Base-by-base conservation (phyloP, 176 grass and related monocot species). In the Olyra latifolia region DNA sequence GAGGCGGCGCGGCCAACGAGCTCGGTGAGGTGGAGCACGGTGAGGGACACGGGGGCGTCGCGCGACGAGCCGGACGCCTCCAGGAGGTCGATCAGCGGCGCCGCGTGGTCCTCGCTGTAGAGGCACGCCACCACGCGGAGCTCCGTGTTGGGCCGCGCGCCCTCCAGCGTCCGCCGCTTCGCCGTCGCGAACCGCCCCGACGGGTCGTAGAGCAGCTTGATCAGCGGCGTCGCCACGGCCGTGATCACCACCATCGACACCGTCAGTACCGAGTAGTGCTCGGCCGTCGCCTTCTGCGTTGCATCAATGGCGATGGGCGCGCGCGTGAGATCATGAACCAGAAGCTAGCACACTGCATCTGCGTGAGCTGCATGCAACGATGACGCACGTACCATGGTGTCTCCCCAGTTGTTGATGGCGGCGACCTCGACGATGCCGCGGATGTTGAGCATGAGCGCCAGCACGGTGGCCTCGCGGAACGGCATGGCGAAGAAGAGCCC, bases 381-480 rank as follows among this genome's bases (percentile, higher is more conserved):
- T 4, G 32, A 3, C 2, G 32, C 32, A 4, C 43, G 9, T 44
- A 52, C 52, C 90, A 93, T 89, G 24, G 65, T 54, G 72, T 89
- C 86, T 3, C 86, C 94, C 91, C 83, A 97, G 74, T 91, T 91
- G 69, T 91, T 93, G 63, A 97, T 93, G 64, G 87, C 75, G 0
- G 88, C 84, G 71, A 97, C 80, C 87, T 97, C 86, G 46, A 97
- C 82, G 74, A 97, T 91, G 19, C 91, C 94, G 0, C 76, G 83
- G 59, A 91, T 80, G 79, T 93, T 93, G 66, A 93, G 72, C 76
- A 93, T 97, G 8, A 97, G 84, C 6, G 86, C 94, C 0, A 97
- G 41, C 40, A 80, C 80, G 45, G 81, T 25, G 53, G 91, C 74
- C 16, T 97, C 94, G 1, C 58, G 62, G 54, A 89, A 43, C 2